Evolutionary conservation across 371 early-diverging fungal species (phyloP), one percentile per base, ranked within the genome.

Genomic region (Actinomortierella wolfii): DNA sequence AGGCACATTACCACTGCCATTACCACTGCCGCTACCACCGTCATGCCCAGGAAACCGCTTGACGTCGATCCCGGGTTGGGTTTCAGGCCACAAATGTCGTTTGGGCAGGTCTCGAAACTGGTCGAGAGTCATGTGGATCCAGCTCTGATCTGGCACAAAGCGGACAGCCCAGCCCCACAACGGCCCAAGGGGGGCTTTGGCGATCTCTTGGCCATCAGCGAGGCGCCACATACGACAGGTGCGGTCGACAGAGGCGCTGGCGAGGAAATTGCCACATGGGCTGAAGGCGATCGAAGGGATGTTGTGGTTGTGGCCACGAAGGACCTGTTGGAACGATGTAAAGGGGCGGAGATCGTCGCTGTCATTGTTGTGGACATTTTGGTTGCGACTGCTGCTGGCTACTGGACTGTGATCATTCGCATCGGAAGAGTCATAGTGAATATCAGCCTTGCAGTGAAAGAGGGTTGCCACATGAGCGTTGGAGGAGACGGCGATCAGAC

Each of bases 221-320:
- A 73, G 23, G 25, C 66, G 61, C 74, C 77, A 74, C 2, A 67
- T 59, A 28, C 67, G 51, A 53, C 76, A 76, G 23, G 75, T 64
- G 1, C 49, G 57, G 40, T 76, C 82, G 39, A 84, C 76, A 1
- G 81, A 81, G 17, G 78, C 57, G 2, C 78, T 78, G 20, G 75
- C 79, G 8, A 81, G 40, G 51, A 68, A 79, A 5, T 46, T 34
- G 15, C 82, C 84, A 18, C 79, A 78, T 18, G 65, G 51, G 42
- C 68, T 74, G 56, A 82, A 80, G 1, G 76, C 64, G 15, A 84
- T 65, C 11, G 57, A 45, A 0, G 84, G 84, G 20, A 84, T 64
- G 51, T 84, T 84, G 61, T 84, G 78, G 7, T 45, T 62, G 51
- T 84, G 84, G 4, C 81, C 82, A 4, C 51, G 42, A 0, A 81